Evolutionary conservation across 768 basidiomycete species (phyloP).

Genomic region (Hericium coralloides): DNA sequence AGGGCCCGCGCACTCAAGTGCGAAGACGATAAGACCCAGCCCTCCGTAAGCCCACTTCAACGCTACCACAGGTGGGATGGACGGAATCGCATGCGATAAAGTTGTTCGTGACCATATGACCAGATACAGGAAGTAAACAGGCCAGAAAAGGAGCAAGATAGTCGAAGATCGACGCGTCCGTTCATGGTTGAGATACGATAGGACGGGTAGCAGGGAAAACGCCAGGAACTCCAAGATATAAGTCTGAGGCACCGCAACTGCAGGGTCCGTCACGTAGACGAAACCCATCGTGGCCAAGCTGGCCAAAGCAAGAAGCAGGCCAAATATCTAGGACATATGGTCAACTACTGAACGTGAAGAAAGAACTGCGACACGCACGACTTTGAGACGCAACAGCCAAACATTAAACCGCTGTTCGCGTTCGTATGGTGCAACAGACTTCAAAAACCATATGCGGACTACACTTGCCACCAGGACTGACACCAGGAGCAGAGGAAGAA

Average conservation of each 20-base stretch:
- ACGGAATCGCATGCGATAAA: slow-evolving; percentile 21
- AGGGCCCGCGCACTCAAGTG: slow-evolving; percentile 62
- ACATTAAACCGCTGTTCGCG: slow-evolving; percentile 37
- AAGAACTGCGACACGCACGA: slow-evolving; percentile 39
- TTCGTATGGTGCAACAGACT: slow-evolving; percentile 19
- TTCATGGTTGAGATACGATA: slow-evolving; percentile 64
- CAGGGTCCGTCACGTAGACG: slow-evolving; percentile 25
- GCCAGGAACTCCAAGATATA: slow-evolving; percentile 54
- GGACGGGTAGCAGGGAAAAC: slow-evolving; percentile 34
- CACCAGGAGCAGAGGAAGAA: slow-evolving; percentile 47
- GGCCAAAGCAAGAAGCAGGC: slow-evolving; percentile 35
- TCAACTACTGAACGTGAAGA: not conserved
- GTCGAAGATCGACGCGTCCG: slow-evolving; percentile 64
- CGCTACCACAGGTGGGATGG: slow-evolving; percentile 28
- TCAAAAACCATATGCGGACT: slow-evolving; percentile 27
- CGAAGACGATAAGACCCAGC: slow-evolving; percentile 47
- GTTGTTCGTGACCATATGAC: slow-evolving; percentile 56
- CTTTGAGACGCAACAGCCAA: slow-evolving; percentile 48
- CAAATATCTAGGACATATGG: slow-evolving; percentile 32
- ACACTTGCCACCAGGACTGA: slow-evolving; percentile 35
- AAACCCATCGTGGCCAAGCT: slow-evolving; percentile 37
- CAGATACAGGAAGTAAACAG: slow-evolving; percentile 43
- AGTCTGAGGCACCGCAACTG: slow-evolving; percentile 37
- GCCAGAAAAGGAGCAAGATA: slow-evolving; percentile 76
- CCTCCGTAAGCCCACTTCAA: slow-evolving; percentile 35